phyloP scores from a whole-genome alignment of 2,329 filamentous ascomycete genomes.

The Fusarium siculi region DNA sequence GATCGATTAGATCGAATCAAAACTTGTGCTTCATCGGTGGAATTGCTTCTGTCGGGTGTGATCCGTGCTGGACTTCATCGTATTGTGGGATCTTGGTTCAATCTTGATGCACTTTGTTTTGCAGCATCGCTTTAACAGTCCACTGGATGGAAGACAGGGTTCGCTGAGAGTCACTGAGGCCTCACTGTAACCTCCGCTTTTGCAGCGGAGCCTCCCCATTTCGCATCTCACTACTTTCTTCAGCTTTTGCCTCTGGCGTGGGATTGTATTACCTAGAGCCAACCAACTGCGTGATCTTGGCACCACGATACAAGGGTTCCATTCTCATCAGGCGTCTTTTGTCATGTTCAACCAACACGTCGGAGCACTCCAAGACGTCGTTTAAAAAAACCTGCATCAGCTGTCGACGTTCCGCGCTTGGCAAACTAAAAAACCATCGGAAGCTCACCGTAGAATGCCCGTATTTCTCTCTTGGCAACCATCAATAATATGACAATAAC shows the following conservation, averaged over 20 bases:
- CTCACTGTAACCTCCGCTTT: constrained; percentile 22
- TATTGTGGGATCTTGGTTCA: constrained; percentile 3
- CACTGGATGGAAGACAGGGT: background rate
- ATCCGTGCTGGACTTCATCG: background rate
- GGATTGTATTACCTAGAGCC: background rate
- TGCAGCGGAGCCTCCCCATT: constrained; percentile 5
- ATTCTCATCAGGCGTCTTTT: constrained; percentile 3
- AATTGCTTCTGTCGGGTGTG: background rate
- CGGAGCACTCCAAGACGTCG: constrained; percentile 1
- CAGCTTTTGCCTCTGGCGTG: background rate
- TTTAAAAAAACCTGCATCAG: constrained; percentile 11
- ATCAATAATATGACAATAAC: background rate
- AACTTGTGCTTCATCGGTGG: background rate
- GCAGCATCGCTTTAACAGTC: background rate
- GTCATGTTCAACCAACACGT: constrained; percentile 1
- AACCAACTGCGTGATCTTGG: constrained; percentile 3
- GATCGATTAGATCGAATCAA: constrained; percentile 36
- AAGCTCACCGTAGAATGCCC: background rate
- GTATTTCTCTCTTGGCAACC: constrained; percentile 10
- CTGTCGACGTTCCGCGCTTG: constrained; percentile 19
- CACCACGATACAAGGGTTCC: background rate
- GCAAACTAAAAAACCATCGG: constrained; percentile 7
- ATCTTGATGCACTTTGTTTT: background rate
- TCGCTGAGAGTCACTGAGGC: background rate
- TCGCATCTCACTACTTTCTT: background rate